Base-by-base conservation (phyloP, 148 eudicot species). In the Spergularia marina region DNA sequence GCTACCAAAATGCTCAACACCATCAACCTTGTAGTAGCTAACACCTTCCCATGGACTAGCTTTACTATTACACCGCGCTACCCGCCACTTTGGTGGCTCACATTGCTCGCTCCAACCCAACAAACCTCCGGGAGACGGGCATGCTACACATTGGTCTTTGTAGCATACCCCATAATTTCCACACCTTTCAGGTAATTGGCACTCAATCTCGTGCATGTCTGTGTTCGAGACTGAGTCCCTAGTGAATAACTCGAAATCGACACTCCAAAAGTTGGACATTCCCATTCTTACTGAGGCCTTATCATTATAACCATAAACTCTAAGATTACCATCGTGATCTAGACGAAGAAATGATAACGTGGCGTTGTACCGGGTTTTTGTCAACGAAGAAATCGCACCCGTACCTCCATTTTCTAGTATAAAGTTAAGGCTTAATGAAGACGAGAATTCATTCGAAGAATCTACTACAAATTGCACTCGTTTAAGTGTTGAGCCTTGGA, bases 161-260 rank as follows among this genome's bases (percentile, higher is more conserved):
- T 83, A 82, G 14, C 92, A 89, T 11, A 86, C 67, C 53, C 89
- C 92, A 13, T 80, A 87, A 13, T 74, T 44, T 10, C 89, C 86
- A 15, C 90, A 84, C 71, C 77, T 61, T 52, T 74, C 81, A 0
- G 91, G 90, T 56, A 89, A 68, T 8, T 84, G 87, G 62, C 91
- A 86, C 74, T 87, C 81, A 0, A 68, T 66, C 36, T 72, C 81
- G 18, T 76, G 73, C 41, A 13, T 12, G 20, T 14, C 5, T 16
- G 34, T 34, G 69, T 51, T 44, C 20, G 30, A 6, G 12, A 61
- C 66, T 0, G 72, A 64, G 18, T 76, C 80, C n/a, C 68, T 52
- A 0, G 53, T 21, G 14, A 87, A 74, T 6, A 87, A 80, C 4
- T 80, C 69, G 34, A 71, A 83, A 1, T 80, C 79, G 47, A 69